Evolutionary conservation across 805 yeast species (phyloP), one percentile per base, ranked within the genome.

Genomic region (Ogataea populi-albae): DNA sequence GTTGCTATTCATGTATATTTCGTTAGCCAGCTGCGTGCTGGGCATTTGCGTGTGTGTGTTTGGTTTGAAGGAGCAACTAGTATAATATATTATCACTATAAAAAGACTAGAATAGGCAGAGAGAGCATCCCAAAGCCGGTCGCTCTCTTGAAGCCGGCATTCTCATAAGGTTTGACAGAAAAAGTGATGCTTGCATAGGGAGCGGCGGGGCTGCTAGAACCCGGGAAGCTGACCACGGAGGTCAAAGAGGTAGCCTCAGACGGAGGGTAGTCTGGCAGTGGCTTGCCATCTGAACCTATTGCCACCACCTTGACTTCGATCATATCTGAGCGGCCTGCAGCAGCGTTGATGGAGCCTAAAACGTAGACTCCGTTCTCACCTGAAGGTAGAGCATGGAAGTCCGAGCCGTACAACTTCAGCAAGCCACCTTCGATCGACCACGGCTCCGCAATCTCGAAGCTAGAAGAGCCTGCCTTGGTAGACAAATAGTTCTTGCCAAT

Each of bases 301-400:
- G 23, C 23, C 9, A 22, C n/a, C 11, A 22, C n/a, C n/a, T 22
- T 9, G n/a, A 22, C n/a, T n/a, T 22, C 29, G 10, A 28, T 28
- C 11, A 28, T 12, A 28, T 28, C 32, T 8, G 34, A 21, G 18
- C 36, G 32, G 3, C 35, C 20, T 12, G 29, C 34, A 23, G 30
- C 29, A 32, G 35, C 29, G 6, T 32, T 32, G 19, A 22, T 7
- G 5, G 35, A 32, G 20, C 35, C 35, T 15, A 32, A 5, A 12
- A 32, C 35, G 11, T 23, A 32, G 6, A 21, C 12, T 23, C 11
- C 31, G 7, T 32, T 22, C n/a, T n/a, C 19, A 4, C 20, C 32
- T 16, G 35, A 32, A 15, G 31, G 31, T 14, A 32, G 22, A 22
- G 18, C 35, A 32, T 32, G 31, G 17, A 32, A 25, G 21, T 32